Percentiles rank a stretch among this genome's conserved stretches.
These are phyloP conservation scores for Letharia lupina DNA, from an alignment of 495 filamentous ascomycete genomes.

Conservation along the genomic window DNA sequence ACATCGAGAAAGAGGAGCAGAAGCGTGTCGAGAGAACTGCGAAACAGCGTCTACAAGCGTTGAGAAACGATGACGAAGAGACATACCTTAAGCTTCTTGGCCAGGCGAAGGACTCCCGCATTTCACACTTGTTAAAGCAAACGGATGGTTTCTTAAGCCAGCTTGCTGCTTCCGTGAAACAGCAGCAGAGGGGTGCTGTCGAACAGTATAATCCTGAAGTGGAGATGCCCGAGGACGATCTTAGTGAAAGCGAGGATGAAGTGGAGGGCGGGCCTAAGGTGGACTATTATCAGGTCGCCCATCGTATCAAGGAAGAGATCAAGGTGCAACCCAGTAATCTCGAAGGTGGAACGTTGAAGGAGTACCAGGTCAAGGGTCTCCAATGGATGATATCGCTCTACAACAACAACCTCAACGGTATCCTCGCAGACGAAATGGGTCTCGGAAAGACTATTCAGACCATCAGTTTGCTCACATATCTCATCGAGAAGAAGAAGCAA, in stretches of 20 bases:
- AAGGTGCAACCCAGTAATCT: conserved; percentile 72
- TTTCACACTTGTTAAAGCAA: conserved; percentile 89
- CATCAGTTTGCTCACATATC: conserved; percentile 92
- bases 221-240: conserved; percentile 44
- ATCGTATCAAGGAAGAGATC: conserved; percentile 88
- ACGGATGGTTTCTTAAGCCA: conserved; percentile 96
- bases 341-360: conserved; percentile 85
- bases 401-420: conserved; percentile 99
- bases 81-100: conserved; percentile 94
- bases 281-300: conserved; percentile 97
- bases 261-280: conserved; percentile 62
- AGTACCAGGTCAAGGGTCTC: conserved; percentile 95
- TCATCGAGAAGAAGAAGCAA: conserved; percentile 92
- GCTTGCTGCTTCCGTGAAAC: conserved; percentile 83
- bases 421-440: conserved; percentile 98
- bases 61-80: conserved; percentile 98
- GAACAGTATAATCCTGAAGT: conserved; percentile 66
- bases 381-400: conserved; percentile 99
- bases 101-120: conserved; percentile 98
- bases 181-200: conserved; percentile 73
- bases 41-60: conserved; percentile 96
- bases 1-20: conserved; percentile 98
- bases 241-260: conserved; percentile 54
- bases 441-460: conserved; percentile 99
- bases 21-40: conserved; percentile 93